These are phyloP conservation scores for Alternaria sp. DNA, from an alignment of 2,329 filamentous ascomycete species.

Conservation along the genomic window DNA sequence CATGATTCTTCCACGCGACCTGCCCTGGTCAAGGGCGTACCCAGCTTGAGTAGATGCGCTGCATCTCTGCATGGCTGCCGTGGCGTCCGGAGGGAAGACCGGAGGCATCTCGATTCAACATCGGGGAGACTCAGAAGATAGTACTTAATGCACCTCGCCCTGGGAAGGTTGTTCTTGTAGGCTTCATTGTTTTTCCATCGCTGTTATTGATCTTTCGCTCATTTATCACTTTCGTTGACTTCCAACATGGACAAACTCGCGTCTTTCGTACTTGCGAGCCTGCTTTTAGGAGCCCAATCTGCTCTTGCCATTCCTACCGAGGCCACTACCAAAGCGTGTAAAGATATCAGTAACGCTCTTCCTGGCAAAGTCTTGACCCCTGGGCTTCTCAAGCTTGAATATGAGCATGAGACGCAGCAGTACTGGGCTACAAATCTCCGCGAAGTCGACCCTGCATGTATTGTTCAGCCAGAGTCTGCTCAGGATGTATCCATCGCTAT, in stretches of 20 bases:
- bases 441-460: slow-evolving; percentile 34
- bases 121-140: neutral
- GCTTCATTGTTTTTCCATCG: neutral
- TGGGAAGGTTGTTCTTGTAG: neutral
- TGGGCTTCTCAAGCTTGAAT: slow-evolving; percentile 29
- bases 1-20: neutral
- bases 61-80: neutral
- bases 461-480: slow-evolving; percentile 34
- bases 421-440: slow-evolving; percentile 34
- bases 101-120: slow-evolving; percentile 2
- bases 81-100: neutral
- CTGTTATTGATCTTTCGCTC: neutral
- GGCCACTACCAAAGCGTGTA: slow-evolving; percentile 28
- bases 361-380: slow-evolving; percentile 30
- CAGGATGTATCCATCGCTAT: slow-evolving; percentile 36
- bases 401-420: slow-evolving; percentile 29
- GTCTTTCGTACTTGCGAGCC: slow-evolving; percentile 6
- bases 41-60: neutral
- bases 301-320: slow-evolving; percentile 23
- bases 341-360: slow-evolving; percentile 28
- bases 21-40: neutral
- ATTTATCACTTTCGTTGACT: neutral
- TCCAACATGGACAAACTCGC: slow-evolving; percentile 12
- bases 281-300: slow-evolving; percentile 18
- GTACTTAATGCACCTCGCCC: slow-evolving; percentile 3